phyloP scores from a whole-genome alignment of 345 rosid genomes.

The Gossypium ekmanianum region DNA sequence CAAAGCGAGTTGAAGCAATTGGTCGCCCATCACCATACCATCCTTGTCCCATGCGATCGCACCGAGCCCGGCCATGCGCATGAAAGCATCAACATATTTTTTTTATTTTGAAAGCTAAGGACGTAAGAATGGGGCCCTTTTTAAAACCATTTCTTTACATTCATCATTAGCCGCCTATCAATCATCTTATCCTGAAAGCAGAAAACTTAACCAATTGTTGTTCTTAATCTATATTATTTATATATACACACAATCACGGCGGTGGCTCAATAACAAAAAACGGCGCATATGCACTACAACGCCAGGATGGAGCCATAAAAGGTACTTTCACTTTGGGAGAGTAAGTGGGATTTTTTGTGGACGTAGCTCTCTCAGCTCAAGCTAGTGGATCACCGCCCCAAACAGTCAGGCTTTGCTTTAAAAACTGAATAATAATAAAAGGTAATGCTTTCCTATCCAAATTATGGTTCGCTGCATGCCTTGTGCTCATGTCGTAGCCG shows the following conservation, averaged over 20 bases:
- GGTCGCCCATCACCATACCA: no score
- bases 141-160: neutral
- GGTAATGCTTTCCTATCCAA: neutral
- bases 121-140: neutral
- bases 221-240: neutral
- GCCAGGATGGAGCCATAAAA: neutral
- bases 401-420: neutral
- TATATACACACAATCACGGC: neutral
- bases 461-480: neutral
- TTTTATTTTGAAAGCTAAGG: neutral
- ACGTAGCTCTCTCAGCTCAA: conserved; percentile 1
- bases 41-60: no score
- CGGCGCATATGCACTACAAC: neutral
- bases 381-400: conserved; percentile 5
- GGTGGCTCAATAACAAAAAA: neutral
- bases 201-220: neutral
- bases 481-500: neutral
- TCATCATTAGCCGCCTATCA: neutral
- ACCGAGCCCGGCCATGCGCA: no score
- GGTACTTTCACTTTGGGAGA: neutral
- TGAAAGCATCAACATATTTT: no score
- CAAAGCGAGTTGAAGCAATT: no score
- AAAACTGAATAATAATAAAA: neutral
- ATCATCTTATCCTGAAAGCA: neutral
- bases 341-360: conserved; percentile 7